Base-by-base conservation (phyloP, 371 early-diverging fungal genomes). In the Gilbertella persicaria region DNA sequence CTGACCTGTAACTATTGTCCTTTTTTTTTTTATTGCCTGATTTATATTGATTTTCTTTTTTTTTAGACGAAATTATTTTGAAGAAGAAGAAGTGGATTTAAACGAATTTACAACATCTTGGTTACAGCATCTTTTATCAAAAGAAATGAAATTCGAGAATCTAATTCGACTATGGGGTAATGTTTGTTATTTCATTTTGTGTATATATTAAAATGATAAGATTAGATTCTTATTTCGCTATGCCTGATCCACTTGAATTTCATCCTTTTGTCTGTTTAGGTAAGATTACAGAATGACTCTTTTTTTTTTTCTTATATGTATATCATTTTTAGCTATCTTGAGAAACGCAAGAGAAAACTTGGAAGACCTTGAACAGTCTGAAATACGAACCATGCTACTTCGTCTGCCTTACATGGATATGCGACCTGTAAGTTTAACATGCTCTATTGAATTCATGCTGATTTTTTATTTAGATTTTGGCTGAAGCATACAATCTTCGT, bases 71-170 rank as follows among this genome's bases (percentile, higher is more conserved):
- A 88, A 83, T 60, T 91, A 90, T 69, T 92, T 94, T 72, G 91
- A 93, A 66, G 95, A 94, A 49, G 95, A 94, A 53, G 93, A 94
- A 62, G 90, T 94, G 20, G 84, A 90, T 40, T 72, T 90, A 39
- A 83, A 87, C 57, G 93, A 91, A 46, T 92, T 90, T 83, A 86
- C 87, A 7, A 78, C 89, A 14, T 86, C 90, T 10, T 92, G 93
- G 87, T 75, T 94, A 42, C 84, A 82, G 48, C 79, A 75, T 55
- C 58, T 92, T 19, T 60, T 94, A 29, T 77, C 91, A 12, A 82
- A 81, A 54, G 92, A 94, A 54, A 75, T 94, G 52, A 88, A 90
- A 17, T 70, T 90, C 20, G 85, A 84, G 38, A 80, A 78, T 57
- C 66, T 90, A 24, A 66, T 93, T 59, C 69, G 84, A 17, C 69